phyloP scores from a whole-genome alignment of 352 stramenopile genomes.

The Blastocystis sp. region DNA sequence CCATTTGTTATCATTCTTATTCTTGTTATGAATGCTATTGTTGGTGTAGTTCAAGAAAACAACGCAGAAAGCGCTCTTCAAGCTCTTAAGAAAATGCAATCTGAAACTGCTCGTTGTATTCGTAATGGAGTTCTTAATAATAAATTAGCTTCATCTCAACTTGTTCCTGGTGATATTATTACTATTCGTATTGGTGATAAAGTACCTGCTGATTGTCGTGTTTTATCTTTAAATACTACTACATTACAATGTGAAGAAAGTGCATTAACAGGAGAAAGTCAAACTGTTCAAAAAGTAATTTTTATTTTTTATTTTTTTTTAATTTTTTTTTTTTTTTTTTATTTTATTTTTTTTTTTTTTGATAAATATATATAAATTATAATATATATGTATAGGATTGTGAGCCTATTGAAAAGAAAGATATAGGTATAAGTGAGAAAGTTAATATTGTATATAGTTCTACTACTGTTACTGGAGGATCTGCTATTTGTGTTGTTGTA shows the following conservation, averaged over 20 bases:
- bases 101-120: conserved; percentile 54
- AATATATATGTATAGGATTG: not conserved
- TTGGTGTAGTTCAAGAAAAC: conserved; percentile 81
- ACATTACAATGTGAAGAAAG: conserved; percentile 78
- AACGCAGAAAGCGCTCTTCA: conserved; percentile 74
- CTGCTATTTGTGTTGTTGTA: too few species aligned
- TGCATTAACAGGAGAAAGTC: conserved; percentile 81
- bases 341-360: not conserved
- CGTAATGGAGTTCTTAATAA: conserved; percentile 39
- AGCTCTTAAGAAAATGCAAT: conserved; percentile 79
- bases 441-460: not conserved
- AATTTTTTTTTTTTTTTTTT: conserved; percentile 21
- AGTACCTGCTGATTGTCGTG: conserved; percentile 74
- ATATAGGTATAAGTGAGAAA: not conserved
- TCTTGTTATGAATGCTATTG: conserved; percentile 77
- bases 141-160: conserved; percentile 56
- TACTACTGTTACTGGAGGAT: conserved; percentile 65
- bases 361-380: too few species aligned
- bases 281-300: conserved; percentile 69
- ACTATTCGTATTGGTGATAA: conserved; percentile 86
- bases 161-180: conserved; percentile 88
- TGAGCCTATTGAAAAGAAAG: not conserved
- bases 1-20: conserved; percentile 85
- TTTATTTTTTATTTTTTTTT: conserved; percentile 41
- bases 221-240: conserved; percentile 75